Percentiles rank a stretch among this genome's conserved stretches.
Conservation (phyloP, 2,329 filamentous ascomycete genomes). For the Ampelomyces quisqualis region DNA sequence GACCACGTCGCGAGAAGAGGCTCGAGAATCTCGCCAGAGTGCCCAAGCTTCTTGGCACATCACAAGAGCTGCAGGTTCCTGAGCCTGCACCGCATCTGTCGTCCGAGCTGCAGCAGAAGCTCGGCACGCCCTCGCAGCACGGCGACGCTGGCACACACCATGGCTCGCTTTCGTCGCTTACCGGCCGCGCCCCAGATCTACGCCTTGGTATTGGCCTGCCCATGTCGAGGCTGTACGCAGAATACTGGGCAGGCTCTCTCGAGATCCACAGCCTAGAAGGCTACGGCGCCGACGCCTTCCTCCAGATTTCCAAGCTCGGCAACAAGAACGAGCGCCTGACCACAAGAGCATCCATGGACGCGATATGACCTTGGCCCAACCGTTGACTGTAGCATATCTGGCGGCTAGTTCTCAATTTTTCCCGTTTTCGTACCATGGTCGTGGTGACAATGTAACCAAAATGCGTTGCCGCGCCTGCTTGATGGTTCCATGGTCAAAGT, state of each 20-base stretch:
- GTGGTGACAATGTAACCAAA: no score
- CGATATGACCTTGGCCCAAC: slow-evolving; percentile 45
- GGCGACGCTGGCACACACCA: slow-evolving; percentile 37
- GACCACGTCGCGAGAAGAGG: slow-evolving; percentile 72
- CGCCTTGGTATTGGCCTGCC: slow-evolving; percentile 90
- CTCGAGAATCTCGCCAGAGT: slow-evolving; percentile 85
- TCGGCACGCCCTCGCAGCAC: slow-evolving; percentile 24
- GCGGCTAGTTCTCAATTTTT: no score
- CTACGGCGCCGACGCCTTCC: slow-evolving; percentile 91
- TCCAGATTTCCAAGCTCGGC: slow-evolving; percentile 93
- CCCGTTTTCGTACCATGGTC: no score
- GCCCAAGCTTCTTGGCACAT: slow-evolving; percentile 86
- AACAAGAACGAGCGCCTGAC: slow-evolving; percentile 97
- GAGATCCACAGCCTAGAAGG: slow-evolving; percentile 92
- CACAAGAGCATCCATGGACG: slow-evolving; percentile 55
- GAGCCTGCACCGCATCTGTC: slow-evolving; percentile 25
- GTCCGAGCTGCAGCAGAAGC: slow-evolving; percentile 18
- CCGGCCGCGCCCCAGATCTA: slow-evolving; percentile 80
- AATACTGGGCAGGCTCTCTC: slow-evolving; percentile 95
- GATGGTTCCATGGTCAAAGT: no score
- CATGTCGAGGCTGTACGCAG: slow-evolving; percentile 82
- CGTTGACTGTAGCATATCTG: no score
- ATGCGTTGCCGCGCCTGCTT: no score
- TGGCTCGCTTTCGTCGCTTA: slow-evolving; percentile 75
- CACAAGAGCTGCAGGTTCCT: slow-evolving; percentile 73